phyloP scores from a whole-genome alignment of 805 yeast genomes.

The Alloascoidea africana region DNA sequence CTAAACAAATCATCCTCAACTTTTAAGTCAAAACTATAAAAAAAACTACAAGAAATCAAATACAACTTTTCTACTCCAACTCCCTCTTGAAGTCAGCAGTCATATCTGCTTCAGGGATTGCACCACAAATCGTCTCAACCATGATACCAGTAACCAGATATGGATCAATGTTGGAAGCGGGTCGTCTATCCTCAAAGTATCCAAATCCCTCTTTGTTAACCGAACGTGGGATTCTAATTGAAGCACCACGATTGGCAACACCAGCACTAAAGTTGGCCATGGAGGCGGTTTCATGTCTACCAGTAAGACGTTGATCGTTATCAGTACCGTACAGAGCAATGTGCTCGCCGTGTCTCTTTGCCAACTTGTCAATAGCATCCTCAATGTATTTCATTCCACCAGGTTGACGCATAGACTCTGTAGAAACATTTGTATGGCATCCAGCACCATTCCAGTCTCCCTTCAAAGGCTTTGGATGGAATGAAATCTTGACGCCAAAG shows the following conservation, averaged over 20 bases:
- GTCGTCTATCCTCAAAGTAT: slow-evolving; percentile 99
- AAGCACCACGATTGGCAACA: slow-evolving; percentile 99
- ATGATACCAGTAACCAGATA: slow-evolving; percentile 97
- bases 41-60: too few relatives aligned
- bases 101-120: slow-evolving; percentile 92
- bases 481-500: slow-evolving; percentile 94
- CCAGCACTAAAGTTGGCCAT: slow-evolving; percentile 85
- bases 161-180: slow-evolving; percentile 98
- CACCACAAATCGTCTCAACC: slow-evolving; percentile 92
- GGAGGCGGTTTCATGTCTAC: slow-evolving; percentile 97
- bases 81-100: slow-evolving; percentile 74
- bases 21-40: too few relatives aligned
- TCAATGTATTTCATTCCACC: slow-evolving; percentile 97
- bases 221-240: slow-evolving; percentile 96
- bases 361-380: slow-evolving; percentile 81
- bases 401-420: slow-evolving; percentile 76
- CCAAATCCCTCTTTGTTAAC: slow-evolving; percentile 97
- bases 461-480: slow-evolving; percentile 98
- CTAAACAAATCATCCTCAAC: too few relatives aligned
- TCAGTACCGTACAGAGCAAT: slow-evolving; percentile 90
- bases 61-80: too few relatives aligned
- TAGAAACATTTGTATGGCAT: slow-evolving; percentile 97
- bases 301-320: slow-evolving; percentile 91
- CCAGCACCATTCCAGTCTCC: slow-evolving; percentile 99
- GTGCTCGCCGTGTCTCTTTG: slow-evolving; percentile 95